phyloP scores from a whole-genome alignment of 768 basidiomycete species.

The Auricularia cornea region DNA sequence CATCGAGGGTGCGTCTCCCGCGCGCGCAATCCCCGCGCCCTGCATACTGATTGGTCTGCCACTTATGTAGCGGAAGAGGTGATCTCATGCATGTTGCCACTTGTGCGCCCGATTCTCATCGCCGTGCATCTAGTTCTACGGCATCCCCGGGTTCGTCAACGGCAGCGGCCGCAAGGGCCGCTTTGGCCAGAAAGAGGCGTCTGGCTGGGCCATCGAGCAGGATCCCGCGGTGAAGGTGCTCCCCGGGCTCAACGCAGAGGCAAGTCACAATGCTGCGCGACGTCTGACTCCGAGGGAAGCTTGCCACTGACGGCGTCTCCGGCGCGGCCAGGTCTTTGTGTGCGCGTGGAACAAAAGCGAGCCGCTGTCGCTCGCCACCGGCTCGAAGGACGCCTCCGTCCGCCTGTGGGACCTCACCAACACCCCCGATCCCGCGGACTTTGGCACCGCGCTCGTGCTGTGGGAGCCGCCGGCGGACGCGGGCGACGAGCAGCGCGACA shows the following conservation, averaged over 20 bases:
- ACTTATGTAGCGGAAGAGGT: neutral
- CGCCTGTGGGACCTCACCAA: slow-evolving; percentile 51
- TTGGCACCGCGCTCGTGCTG: slow-evolving; percentile 25
- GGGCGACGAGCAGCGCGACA: slow-evolving; percentile 38
- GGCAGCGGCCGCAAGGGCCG: neutral
- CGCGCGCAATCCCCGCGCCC: neutral
- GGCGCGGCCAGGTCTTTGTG: slow-evolving; percentile 55
- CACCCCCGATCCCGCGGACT: neutral
- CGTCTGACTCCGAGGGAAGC: neutral
- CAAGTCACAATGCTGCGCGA: neutral
- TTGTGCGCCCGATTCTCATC: neutral
- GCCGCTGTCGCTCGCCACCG: slow-evolving; percentile 56
- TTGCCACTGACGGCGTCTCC: neutral
- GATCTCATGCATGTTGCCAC: neutral
- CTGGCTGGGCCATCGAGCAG: neutral
- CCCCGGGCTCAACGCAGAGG: neutral
- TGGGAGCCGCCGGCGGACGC: slow-evolving; percentile 33
- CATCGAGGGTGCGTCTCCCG: neutral
- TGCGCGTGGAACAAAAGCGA: slow-evolving; percentile 69
- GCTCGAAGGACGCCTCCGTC: slow-evolving; percentile 70
- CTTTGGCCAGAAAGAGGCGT: neutral
- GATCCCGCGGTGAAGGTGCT: neutral
- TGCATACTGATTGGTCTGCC: neutral
- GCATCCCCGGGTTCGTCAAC: neutral
- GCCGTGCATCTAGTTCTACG: neutral